Conservation (phyloP, 805 yeast genomes). For the Scheffersomyces coipomensis region DNA sequence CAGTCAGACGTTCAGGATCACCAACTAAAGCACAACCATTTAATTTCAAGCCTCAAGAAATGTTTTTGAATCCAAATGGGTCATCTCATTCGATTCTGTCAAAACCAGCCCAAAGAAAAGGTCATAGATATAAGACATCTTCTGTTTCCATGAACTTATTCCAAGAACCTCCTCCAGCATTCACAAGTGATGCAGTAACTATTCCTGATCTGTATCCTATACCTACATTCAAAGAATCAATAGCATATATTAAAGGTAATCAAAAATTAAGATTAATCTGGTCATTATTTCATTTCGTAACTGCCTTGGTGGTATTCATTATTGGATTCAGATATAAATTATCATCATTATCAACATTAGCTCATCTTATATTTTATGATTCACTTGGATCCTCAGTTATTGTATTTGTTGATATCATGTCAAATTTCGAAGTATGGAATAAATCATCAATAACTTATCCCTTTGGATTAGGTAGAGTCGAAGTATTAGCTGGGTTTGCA, state of each 20-base stretch:
- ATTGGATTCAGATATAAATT: conserved; percentile 58
- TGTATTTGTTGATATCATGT: conserved; percentile 72
- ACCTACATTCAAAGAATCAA: conserved; percentile 66
- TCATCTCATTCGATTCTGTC: conserved; percentile 23
- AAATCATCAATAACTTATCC: conserved; percentile 80
- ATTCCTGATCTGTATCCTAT: conserved; percentile 68
- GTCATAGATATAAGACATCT: conserved; percentile 94
- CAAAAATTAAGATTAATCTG: conserved; percentile 62
- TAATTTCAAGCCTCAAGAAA: conserved; percentile 59
- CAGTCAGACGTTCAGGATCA: conserved; percentile 18
- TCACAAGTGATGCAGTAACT: conserved; percentile 38
- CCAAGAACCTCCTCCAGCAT: conserved; percentile 85
- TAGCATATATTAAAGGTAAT: conserved; percentile 52
- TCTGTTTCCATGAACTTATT: conserved; percentile 95
- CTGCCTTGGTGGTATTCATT: conserved; percentile 56
- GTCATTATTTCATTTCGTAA: conserved; percentile 54
- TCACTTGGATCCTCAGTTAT: conserved; percentile 71
- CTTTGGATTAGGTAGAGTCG: conserved; percentile 90
- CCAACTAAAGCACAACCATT: conserved; percentile 48
- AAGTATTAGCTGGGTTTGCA: conserved; percentile 85
- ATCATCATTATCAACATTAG: conserved; percentile 67
- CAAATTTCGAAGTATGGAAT: conserved; percentile 93
- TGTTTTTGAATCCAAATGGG: conserved; percentile 27
- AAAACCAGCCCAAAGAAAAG: conserved; percentile 76
- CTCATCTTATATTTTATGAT: conserved; percentile 87